Base-by-base conservation (phyloP, 2,329 filamentous ascomycete species). In the Xylariaceae sp. region DNA sequence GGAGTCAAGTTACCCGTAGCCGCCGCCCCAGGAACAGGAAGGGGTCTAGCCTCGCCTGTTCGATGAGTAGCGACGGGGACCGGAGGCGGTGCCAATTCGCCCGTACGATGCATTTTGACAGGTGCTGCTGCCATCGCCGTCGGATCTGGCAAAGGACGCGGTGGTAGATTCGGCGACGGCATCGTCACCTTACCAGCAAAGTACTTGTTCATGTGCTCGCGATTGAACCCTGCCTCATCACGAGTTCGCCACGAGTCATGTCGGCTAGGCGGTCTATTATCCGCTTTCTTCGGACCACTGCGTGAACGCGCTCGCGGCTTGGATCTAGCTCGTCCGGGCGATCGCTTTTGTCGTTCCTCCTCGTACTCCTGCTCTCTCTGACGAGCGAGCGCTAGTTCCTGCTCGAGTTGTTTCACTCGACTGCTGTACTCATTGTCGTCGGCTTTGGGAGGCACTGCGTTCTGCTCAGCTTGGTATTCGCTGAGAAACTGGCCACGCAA, bases 401-500 rank as follows among this genome's bases (percentile, higher is more conserved):
- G 80, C 75, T 97, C 93, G 4, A 97, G 80, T 71, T 97, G 88
- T 67, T 83, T 83, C 63, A 97, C 87, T 47, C 92, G 85, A 64
- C 80, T 82, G 63, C 80, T 84, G 72, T 93, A 81, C 56, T 79
- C 77, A 15, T 72, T 74, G 51, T 70, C 72, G 48, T 74, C 74
- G 30, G 71, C 74, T 17, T 70, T 74, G 69, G 70, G 70, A 60
- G 74, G 71, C 67, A 68, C 66, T 56, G 73, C 69, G 62, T 79
- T 73, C 70, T 89, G 85, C 66, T 90, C 87, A 17, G 87, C 85
- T 72, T 90, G 88, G 71, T 96, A 96, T 71, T 96, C 89, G 70
- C 89, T 93, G 54, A 96, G 81, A 67, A 88, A 92, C 70, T 96
- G 92, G 2, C 92, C 92, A 61, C 87, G 88, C 18, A 96, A 78